phyloP scores from a whole-genome alignment of 2,329 filamentous ascomycete genomes.

The Colletotrichum trifolii region DNA sequence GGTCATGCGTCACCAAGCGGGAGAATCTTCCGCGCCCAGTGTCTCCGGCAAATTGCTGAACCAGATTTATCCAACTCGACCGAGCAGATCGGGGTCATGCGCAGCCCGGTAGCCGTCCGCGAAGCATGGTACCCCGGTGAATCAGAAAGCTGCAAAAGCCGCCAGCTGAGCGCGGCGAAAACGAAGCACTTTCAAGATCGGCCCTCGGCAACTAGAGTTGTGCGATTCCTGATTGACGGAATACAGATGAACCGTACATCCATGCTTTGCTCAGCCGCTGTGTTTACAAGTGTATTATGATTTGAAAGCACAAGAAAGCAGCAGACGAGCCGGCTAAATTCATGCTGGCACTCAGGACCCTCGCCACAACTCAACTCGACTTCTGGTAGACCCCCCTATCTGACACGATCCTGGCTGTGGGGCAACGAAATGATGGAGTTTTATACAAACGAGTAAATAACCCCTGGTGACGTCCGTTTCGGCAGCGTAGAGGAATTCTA shows the following conservation, averaged over 20 bases:
- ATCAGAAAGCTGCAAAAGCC: constrained; percentile 1
- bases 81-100: constrained; percentile 7
- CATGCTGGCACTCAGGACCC: not conserved
- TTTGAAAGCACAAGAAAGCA: too few relatives aligned
- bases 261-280: not conserved
- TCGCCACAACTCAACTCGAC: not conserved
- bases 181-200: not conserved
- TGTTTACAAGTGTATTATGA: not conserved
- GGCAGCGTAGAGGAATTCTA: constrained; percentile 11
- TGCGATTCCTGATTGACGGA: constrained; percentile 6
- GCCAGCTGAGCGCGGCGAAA: not conserved
- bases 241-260: constrained; percentile 16
- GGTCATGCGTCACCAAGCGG: not conserved
- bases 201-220: constrained; percentile 25
- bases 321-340: constrained; percentile 26
- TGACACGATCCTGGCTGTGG: constrained; percentile 23
- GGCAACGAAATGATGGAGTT: constrained; percentile 28
- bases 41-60: constrained; percentile 11
- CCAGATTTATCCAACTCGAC: constrained; percentile 3
- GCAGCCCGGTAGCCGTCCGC: not conserved
- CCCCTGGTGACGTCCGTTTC: not conserved
- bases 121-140: not conserved
- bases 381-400: constrained; percentile 4
- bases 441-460: constrained; percentile 1
- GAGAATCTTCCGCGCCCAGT: constrained; percentile 16